Base-by-base conservation (phyloP, 331 rosid genomes). In the Pyrus hybrid region DNA sequence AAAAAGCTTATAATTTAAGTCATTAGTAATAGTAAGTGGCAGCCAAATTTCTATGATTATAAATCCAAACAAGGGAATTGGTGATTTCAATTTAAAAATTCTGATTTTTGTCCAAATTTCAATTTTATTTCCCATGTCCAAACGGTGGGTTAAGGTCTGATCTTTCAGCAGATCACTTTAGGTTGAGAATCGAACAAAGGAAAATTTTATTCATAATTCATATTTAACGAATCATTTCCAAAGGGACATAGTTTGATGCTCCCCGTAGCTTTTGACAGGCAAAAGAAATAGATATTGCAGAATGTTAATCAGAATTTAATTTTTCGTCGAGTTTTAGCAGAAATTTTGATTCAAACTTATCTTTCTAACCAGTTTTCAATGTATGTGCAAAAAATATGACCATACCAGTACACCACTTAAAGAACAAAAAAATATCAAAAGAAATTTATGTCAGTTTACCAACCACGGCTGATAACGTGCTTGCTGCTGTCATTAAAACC, bases 401-500 rank as follows among this genome's bases (percentile, higher is more conserved):
- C 66, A 79, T 30, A 58, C 56, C 76, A 13, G 47, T 13, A 61
- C 72, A 26, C 28, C 28, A 64, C 61, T 71, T 32, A 63, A 69
- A 71, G 6, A 30, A 66, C 17, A 53, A 67, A 25, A 75, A 20
- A 22, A 67, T 14, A 70, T 21, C 61, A 64, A 20, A 57, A 75
- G 67, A 82, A 16, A 74, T 41, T 14, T 35, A 77, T n/a, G 33
- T 67, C 49, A 22, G 68, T 81, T 30, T 64, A 85, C 96, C 41
- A 58, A 93, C 97, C 97, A 91, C 93, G 1, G 97, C 89, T 23
- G 89, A 70, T 73, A 91, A 20, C 61, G 98, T 93, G 91, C 97
- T 93, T 8, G 91, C 85, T 43, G 98, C 91, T 47, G 98, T 93
- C 98, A 91, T 93, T 58, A 93, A 64, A 71, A 93, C 97, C 3